A percentile compares a stretch with the other conserved stretches of the same genome.
Evolutionary conservation across 768 basidiomycete species (phyloP).

Genomic region (Boletus sp.): DNA sequence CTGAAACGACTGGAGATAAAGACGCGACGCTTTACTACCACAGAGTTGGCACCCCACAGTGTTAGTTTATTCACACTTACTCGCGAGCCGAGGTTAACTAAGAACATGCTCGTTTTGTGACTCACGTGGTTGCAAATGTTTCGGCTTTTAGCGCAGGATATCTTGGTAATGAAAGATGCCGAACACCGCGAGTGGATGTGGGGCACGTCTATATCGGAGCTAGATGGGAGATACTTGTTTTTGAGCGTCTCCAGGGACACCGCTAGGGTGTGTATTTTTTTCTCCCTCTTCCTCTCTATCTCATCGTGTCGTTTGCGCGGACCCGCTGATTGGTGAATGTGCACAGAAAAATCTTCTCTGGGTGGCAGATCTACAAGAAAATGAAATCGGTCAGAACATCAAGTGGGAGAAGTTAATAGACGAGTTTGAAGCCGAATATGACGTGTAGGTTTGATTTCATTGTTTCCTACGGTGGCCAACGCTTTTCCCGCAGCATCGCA

Average conservation of each 20-base stretch:
- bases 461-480: neutral
- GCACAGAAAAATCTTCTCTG: slow-evolving; percentile 71
- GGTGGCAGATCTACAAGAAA: slow-evolving; percentile 63
- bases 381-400: slow-evolving; percentile 61
- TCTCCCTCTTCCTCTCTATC: neutral
- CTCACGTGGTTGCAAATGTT: slow-evolving; percentile 1
- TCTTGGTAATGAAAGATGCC: slow-evolving; percentile 63
- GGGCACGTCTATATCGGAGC: slow-evolving; percentile 50
- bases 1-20: slow-evolving; percentile 58
- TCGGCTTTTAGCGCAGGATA: slow-evolving; percentile 54
- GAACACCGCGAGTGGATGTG: slow-evolving; percentile 68
- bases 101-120: neutral
- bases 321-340: neutral
- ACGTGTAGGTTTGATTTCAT: slow-evolving; percentile 45
- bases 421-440: slow-evolving; percentile 66
- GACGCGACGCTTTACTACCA: slow-evolving; percentile 81
- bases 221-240: slow-evolving; percentile 63
- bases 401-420: slow-evolving; percentile 72
- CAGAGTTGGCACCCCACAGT: slow-evolving; percentile 65
- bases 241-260: slow-evolving; percentile 59
- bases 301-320: neutral
- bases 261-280: slow-evolving; percentile 46
- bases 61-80: slow-evolving; percentile 35
- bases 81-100: slow-evolving; percentile 1
- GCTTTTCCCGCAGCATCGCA: slow-evolving; percentile 45